Evolutionary conservation across 495 filamentous ascomycete species (phyloP).

Genomic region (Penicillium dipodomyicola): DNA sequence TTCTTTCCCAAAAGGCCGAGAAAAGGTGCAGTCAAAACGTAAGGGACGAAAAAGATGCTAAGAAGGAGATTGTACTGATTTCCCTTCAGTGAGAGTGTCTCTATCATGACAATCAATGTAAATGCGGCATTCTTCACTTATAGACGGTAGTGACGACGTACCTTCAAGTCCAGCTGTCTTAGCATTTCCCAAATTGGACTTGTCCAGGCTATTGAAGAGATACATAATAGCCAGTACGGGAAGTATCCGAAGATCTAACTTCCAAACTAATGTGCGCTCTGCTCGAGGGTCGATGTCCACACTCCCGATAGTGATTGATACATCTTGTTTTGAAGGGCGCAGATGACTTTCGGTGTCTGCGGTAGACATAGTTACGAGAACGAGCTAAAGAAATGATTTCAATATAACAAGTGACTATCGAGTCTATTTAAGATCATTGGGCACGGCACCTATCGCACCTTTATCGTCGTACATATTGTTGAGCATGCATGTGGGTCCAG

Average conservation of each 20-base stretch:
- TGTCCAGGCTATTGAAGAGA: slow-evolving; percentile 62
- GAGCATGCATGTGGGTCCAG: too few species aligned
- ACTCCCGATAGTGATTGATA: slow-evolving; percentile 1
- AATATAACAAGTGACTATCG: neutral
- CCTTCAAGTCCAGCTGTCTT: slow-evolving; percentile 60
- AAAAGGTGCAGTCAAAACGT: slow-evolving; percentile 61
- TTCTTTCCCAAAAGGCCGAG: slow-evolving; percentile 65
- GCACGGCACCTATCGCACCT: too few species aligned
- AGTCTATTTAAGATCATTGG: neutral
- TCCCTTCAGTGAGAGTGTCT: slow-evolving; percentile 46
- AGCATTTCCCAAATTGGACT: slow-evolving; percentile 68
- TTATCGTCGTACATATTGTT: neutral
- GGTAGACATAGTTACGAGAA: neutral
- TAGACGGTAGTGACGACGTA: slow-evolving; percentile 14
- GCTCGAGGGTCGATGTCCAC: slow-evolving; percentile 13
- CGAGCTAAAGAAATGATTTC: neutral
- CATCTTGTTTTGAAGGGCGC: slow-evolving; percentile 2
- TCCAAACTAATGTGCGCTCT: slow-evolving; percentile 38
- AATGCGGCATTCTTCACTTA: neutral
- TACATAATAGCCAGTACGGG: slow-evolving; percentile 67
- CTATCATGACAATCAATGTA: neutral
- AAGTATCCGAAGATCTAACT: slow-evolving; percentile 61
- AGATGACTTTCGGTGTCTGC: neutral
- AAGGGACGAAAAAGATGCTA: slow-evolving; percentile 71
- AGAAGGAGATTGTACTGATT: slow-evolving; percentile 69